These are phyloP conservation scores for Cutaneotrichosporon arboriforme DNA, from an alignment of 1,284 basidiomycete species.

Conservation along the genomic window DNA sequence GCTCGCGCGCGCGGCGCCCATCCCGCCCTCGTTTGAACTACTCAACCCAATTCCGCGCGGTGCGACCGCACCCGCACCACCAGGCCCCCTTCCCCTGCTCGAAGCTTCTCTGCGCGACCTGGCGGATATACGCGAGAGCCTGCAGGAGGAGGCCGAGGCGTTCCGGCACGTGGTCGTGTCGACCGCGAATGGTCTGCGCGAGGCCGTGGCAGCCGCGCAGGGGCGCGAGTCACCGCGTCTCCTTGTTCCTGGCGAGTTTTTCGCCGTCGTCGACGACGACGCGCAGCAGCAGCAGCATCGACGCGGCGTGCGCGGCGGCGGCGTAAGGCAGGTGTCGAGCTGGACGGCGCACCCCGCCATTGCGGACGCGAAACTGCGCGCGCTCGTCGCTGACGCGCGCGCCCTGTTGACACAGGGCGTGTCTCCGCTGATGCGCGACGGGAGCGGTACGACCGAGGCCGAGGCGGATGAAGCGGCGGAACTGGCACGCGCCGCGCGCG, in stretches of 20 bases:
- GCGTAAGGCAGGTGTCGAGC: conserved; percentile 28
- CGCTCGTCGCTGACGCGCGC: conserved; percentile 30
- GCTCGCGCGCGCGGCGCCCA: conserved; percentile 55
- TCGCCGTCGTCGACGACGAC: conserved; percentile 1
- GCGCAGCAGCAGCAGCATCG: not conserved
- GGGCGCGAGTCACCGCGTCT: conserved; percentile 5
- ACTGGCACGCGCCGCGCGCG: conserved; percentile 24
- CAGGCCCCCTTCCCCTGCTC: conserved; percentile 52
- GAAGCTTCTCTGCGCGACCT: conserved; percentile 70
- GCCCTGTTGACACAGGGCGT: conserved; percentile 19
- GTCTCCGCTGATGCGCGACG: conserved; percentile 3
- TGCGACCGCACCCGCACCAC: conserved; percentile 25
- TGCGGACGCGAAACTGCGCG: conserved; percentile 35
- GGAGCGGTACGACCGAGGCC: not conserved
- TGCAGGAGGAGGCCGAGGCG: conserved; percentile 65
- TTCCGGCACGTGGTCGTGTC: conserved; percentile 65
- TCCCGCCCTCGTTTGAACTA: conserved; percentile 34
- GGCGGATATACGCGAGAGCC: conserved; percentile 60
- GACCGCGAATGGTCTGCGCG: conserved; percentile 64
- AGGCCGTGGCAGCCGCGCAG: conserved; percentile 42
- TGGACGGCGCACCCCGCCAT: conserved; percentile 44
- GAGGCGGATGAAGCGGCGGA: conserved; percentile 28
- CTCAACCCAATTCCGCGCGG: conserved; percentile 41
- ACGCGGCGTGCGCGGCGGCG: no score
- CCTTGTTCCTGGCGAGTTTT: conserved; percentile 9